These are phyloP conservation scores for Talaromyces sp. DNA, from an alignment of 2,329 filamentous ascomycete species.

Conservation along the genomic window DNA sequence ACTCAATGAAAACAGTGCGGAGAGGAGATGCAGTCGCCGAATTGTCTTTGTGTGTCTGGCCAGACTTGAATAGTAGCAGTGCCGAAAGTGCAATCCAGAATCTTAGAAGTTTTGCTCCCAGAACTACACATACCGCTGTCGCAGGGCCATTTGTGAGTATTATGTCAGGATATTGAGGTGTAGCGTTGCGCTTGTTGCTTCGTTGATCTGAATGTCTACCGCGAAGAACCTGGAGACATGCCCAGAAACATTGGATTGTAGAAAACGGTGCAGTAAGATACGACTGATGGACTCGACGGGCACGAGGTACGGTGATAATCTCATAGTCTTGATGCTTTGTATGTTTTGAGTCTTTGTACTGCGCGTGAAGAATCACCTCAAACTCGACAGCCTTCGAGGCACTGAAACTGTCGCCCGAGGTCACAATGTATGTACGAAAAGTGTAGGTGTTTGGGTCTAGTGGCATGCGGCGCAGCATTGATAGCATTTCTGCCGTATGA, in stretches of 20 bases:
- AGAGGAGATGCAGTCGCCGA: slow-evolving; percentile 50
- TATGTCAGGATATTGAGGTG: slow-evolving; percentile 61
- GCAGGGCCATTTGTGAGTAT: slow-evolving; percentile 87
- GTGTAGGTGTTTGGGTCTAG: slow-evolving; percentile 47
- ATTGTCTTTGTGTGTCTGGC: slow-evolving; percentile 12
- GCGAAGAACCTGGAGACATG: slow-evolving; percentile 57
- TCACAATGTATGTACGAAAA: slow-evolving; percentile 78
- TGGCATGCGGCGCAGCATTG: slow-evolving; percentile 66
- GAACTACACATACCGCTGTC: slow-evolving; percentile 73
- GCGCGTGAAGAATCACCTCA: slow-evolving; percentile 43
- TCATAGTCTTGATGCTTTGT: slow-evolving; percentile 6
- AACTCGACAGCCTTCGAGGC: slow-evolving; percentile 62
- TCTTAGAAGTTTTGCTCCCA: slow-evolving; percentile 56
- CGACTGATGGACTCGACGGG: slow-evolving; percentile 77
- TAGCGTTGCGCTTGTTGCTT: slow-evolving; percentile 21
- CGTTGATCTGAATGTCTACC: slow-evolving; percentile 36
- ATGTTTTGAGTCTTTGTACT: slow-evolving; percentile 9
- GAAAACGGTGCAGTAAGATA: slow-evolving; percentile 69
- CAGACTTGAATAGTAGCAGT: slow-evolving; percentile 5
- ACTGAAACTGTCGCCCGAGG: slow-evolving; percentile 71
- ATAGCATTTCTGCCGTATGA: slow-evolving; percentile 91
- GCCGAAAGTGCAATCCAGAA: slow-evolving; percentile 41
- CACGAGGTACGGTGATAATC: slow-evolving; percentile 63
- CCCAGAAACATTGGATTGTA: slow-evolving; percentile 61
- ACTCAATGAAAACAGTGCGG: slow-evolving; percentile 82